phyloP scores from a whole-genome alignment of 208 protist genomes.

The Phytomonas francai region DNA sequence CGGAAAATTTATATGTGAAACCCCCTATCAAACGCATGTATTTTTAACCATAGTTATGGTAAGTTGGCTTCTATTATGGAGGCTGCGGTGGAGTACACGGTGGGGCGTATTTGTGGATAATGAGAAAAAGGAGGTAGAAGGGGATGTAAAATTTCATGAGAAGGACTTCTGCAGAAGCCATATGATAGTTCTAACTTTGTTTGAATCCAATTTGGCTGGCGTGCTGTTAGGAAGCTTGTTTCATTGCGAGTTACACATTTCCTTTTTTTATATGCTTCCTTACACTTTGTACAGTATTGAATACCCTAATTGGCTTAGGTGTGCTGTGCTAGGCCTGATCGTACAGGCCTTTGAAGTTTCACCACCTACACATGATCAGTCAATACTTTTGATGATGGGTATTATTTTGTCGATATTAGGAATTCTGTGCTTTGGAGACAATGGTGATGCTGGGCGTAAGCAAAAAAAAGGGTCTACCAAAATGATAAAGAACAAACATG shows the following conservation, averaged over 20 bases:
- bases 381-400: conserved; percentile 28
- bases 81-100: conserved; percentile 28
- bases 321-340: conserved; percentile 30
- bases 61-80: conserved; percentile 51
- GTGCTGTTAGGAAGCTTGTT: conserved; percentile 77
- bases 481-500: neutral
- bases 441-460: neutral
- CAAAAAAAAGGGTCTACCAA: neutral
- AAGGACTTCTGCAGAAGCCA: conserved; percentile 1
- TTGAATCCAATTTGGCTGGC: conserved; percentile 89
- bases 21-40: conserved; percentile 24
- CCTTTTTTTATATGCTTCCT: conserved; percentile 87
- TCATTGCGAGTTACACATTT: conserved; percentile 93
- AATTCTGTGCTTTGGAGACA: conserved; percentile 32
- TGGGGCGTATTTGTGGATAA: neutral
- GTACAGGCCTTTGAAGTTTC: conserved; percentile 55
- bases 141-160: conserved; percentile 10
- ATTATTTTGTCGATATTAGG: conserved; percentile 31
- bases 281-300: conserved; percentile 47
- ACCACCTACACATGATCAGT: conserved; percentile 44
- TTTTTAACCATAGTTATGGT: conserved; percentile 40
- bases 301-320: conserved; percentile 22
- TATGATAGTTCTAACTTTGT: conserved; percentile 59
- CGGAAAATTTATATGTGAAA: conserved; percentile 37
- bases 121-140: conserved; percentile 9